Percentiles rank a stretch among this genome's conserved stretches.
Conservation (phyloP, 306 rosid species). For the Rubus idaeus region DNA sequence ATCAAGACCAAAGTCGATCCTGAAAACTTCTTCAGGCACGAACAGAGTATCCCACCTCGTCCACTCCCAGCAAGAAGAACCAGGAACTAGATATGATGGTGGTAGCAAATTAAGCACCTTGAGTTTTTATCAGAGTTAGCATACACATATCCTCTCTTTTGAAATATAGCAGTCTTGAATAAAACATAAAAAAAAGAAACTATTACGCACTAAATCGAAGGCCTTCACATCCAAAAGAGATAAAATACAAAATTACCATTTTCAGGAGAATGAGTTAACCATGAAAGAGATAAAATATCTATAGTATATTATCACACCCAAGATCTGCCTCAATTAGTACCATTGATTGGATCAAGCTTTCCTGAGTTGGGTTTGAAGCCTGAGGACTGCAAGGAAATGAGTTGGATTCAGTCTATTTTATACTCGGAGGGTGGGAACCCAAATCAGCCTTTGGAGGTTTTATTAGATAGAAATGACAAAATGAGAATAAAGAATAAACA, state of each 20-base stretch:
- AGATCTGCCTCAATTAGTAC: too few species aligned
- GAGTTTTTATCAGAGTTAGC: background rate
- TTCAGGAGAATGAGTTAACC: too few species aligned
- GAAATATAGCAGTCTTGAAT: background rate
- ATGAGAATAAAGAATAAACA: too few species aligned
- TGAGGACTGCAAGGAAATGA: slow-evolving; percentile 19
- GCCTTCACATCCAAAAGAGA: too few species aligned
- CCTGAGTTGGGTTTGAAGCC: slow-evolving; percentile 19
- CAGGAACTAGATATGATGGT: background rate
- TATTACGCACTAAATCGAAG: too few species aligned
- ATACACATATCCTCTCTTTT: background rate
- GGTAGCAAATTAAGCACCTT: background rate
- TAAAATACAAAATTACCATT: too few species aligned
- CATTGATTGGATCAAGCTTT: slow-evolving; percentile 6
- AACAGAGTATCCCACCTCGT: slow-evolving; percentile 74
- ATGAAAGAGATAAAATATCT: too few species aligned
- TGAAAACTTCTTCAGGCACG: slow-evolving; percentile 69
- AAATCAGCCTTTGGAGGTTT: background rate
- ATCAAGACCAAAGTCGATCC: slow-evolving; percentile 69
- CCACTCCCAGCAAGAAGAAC: slow-evolving; percentile 8
- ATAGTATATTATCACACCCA: too few species aligned
- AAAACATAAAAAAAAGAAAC: background rate
- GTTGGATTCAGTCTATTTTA: slow-evolving; percentile 2
- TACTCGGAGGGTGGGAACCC: slow-evolving; percentile 4
- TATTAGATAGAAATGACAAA: background rate